Conservation (phyloP, 306 rosid genomes). For the Heteromeles arbutifolia region DNA sequence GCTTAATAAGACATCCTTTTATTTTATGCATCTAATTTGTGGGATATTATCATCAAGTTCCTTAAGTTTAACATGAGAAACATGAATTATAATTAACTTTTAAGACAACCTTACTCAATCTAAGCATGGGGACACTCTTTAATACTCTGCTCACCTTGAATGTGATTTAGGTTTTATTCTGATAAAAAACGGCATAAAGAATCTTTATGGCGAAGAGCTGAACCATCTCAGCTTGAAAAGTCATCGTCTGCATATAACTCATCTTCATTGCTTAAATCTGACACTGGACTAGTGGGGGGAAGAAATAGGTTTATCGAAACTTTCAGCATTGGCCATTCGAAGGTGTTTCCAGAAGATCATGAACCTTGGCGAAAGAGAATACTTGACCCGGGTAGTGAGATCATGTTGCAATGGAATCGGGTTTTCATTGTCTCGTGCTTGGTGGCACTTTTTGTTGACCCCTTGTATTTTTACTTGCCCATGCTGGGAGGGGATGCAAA, state of each 20-base stretch:
- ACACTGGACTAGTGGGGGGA: slow-evolving; percentile 35
- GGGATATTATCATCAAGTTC: neutral
- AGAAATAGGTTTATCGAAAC: slow-evolving; percentile 45
- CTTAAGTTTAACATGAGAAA: neutral
- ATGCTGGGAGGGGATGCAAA: slow-evolving; percentile 27
- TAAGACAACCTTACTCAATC: neutral
- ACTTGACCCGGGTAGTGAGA: slow-evolving; percentile 87
- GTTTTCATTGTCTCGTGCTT: slow-evolving; percentile 76
- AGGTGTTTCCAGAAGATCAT: slow-evolving; percentile 66
- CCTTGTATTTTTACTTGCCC: slow-evolving; percentile 81
- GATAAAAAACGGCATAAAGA: slow-evolving; percentile 34
- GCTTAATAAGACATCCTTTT: neutral
- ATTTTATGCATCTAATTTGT: neutral
- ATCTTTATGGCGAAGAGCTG: slow-evolving; percentile 47
- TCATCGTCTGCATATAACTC: slow-evolving; percentile 51
- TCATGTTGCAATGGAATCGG: slow-evolving; percentile 87
- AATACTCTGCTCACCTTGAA: slow-evolving; percentile 10
- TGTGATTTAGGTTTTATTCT: slow-evolving; percentile 51
- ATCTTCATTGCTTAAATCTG: slow-evolving; percentile 44
- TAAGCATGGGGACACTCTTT: neutral
- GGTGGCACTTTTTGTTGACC: slow-evolving; percentile 81
- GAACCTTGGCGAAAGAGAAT: slow-evolving; percentile 76
- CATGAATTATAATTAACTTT: neutral
- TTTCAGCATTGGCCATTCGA: slow-evolving; percentile 42
- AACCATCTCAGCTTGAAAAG: slow-evolving; percentile 40